Conservation (phyloP, 2,329 filamentous ascomycete species). For the Westerdykella aurantiaca region DNA sequence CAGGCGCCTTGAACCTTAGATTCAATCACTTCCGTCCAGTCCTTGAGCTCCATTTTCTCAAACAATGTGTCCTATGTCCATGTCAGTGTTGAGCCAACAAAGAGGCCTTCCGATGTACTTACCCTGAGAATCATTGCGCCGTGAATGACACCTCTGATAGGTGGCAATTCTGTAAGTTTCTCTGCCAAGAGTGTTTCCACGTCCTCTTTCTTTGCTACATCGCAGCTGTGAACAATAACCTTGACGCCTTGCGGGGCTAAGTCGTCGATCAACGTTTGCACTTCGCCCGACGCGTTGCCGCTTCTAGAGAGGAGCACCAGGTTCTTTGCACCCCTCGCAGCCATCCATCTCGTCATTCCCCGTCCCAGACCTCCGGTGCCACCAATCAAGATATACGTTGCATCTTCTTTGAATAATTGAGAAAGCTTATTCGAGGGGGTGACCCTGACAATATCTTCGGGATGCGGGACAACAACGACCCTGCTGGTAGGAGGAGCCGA, state of each 20-base stretch:
- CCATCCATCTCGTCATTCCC: conserved; percentile 22
- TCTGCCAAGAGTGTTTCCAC: conserved; percentile 8
- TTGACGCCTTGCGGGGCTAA: conserved; percentile 10
- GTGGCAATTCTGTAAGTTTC: conserved; percentile 13
- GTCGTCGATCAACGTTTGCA: conserved; percentile 12
- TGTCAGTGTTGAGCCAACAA: neutral
- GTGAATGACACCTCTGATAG: conserved; percentile 21
- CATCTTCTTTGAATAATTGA: conserved; percentile 9
- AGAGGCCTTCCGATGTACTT: conserved; percentile 1
- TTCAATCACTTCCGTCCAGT: conserved; percentile 13
- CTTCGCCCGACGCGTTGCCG: conserved; percentile 8
- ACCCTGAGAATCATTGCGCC: conserved; percentile 25
- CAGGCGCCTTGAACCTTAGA: conserved; percentile 18
- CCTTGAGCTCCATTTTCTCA: conserved; percentile 15
- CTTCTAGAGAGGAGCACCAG: conserved; percentile 20
- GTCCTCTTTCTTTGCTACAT: conserved; percentile 11
- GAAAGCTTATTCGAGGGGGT: conserved; percentile 3
- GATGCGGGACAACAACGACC: conserved; percentile 1
- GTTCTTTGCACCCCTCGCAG: conserved; percentile 17
- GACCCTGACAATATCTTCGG: neutral
- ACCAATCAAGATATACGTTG: conserved; percentile 24
- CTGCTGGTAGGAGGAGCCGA: conserved; percentile 4
- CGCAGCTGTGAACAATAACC: conserved; percentile 12
- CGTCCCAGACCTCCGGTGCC: conserved; percentile 26
- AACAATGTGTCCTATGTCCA: conserved; percentile 13